Evolutionary conservation across 148 eudicot genomes (phyloP), one percentile per base, ranked within the genome.

Genomic region (Drosera capensis): DNA sequence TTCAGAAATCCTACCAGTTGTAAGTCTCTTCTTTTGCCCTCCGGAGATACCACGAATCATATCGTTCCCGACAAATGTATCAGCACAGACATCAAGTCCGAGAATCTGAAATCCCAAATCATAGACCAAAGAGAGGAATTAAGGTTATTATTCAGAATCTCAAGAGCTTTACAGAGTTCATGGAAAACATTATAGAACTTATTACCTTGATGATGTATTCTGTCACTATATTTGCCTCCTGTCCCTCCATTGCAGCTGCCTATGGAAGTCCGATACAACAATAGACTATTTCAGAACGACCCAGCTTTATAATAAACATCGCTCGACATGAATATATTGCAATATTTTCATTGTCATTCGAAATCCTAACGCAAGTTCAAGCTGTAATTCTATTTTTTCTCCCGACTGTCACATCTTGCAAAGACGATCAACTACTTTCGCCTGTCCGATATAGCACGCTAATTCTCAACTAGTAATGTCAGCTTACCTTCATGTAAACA

Each of bases 11-110:
- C n/a, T 68, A 70, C 95, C 92, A 52, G 93, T 86, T 36, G 95
- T 86, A 13, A 86, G 72, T 30, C 92, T 69, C 55, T 81, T 86
- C 59, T 63, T 64, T 42, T 86, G 80, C 18, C 95, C 95, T 21
- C 95, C 95, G 1, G 92, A 86, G 15, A 86, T 86, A 15, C 95
- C 95, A 47, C 92, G 49, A 7, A 66, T 40, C 86, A 86, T 86
- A 71, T 75, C 80, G 65, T 78, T 75, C 8, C 95, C 95, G 29
- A 78, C 86, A 30, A 86, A 25, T 50, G 86, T 75, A 65, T 80
- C 95, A 39, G 93, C 86, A 34, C 95, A 86, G 11, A 65, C 62
- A 40, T 86, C 95, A 18, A 81, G 86, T 51, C 90, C 96, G 58
- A 87, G 67, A 19, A 87, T 82, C 96, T 86, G 71, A 20, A 45